These are phyloP conservation scores for Phalaenopsis aphrodite DNA, from an alignment of 106 monocot genomes.

Conservation along the genomic window DNA sequence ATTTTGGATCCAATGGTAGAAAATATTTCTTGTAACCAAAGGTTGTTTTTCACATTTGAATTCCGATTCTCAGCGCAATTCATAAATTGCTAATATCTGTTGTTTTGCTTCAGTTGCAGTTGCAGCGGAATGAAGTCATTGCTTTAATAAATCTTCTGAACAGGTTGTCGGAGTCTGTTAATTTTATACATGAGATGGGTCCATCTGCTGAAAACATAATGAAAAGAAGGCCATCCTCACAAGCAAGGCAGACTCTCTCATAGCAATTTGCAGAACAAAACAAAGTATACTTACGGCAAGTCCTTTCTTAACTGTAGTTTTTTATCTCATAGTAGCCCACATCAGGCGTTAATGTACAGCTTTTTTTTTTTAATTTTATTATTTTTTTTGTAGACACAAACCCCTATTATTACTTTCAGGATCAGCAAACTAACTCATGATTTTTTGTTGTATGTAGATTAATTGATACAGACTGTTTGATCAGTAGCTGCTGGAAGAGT, in stretches of 20 bases:
- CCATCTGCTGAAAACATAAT: constrained; percentile 41
- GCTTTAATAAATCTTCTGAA: constrained; percentile 86
- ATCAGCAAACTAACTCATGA: too few species aligned
- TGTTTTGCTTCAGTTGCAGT: constrained; percentile 39
- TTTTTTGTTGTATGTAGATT: too few species aligned
- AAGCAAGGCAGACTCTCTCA: constrained; percentile 7
- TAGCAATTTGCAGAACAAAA: neutral
- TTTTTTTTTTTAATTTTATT: too few species aligned
- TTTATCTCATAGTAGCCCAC: too few species aligned
- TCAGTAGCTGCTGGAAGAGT: too few species aligned
- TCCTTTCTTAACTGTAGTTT: neutral
- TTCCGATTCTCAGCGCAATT: too few species aligned
- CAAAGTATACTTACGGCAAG: neutral
- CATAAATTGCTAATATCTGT: neutral
- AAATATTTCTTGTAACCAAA: too few species aligned
- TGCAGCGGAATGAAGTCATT: constrained; percentile 94
- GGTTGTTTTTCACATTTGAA: neutral
- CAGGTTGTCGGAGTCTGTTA: constrained; percentile 82
- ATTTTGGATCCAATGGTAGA: too few species aligned
- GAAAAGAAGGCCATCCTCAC: constrained; percentile 18
- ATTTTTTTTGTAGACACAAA: too few species aligned
- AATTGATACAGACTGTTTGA: too few species aligned
- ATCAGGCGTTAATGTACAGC: too few species aligned
- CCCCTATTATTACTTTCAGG: too few species aligned
- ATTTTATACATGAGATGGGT: constrained; percentile 60